Evolutionary conservation across 1,139 yeast genomes (phyloP), one percentile per base, ranked within the genome.

Genomic region (Kluyveromyces sp.): DNA sequence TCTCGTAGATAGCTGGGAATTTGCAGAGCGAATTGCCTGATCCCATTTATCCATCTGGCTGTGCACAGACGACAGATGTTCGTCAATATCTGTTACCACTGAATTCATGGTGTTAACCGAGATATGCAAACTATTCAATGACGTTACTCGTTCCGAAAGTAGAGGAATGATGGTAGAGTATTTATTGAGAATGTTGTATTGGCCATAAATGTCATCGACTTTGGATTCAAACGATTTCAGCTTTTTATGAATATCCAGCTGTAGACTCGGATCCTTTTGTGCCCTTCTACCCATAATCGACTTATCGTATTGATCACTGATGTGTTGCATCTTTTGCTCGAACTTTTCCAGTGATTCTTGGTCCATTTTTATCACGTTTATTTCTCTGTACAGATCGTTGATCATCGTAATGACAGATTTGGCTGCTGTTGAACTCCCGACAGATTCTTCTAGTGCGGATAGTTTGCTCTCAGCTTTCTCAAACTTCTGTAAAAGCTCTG

Each of bases 71-170:
- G 53, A 52, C 13, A 79, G 52, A 36, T 56, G 52, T 7, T 48
- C 44, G 42, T 77, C 78, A 30, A 77, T 48, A 47, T 76, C 76
- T 39, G 69, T 64, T 47, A 82, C 73, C 13, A 76, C 58, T 40
- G 63, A 66, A 29, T 78, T 66, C 1, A 84, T 78, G 46, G 75
- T 79, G 41, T 73, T 69, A 33, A 81, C 71, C 33, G 70, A 73
- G 4, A 67, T 52, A 53, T 78, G 83, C 2, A 77, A 62, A 0
- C 56, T 58, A 46, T 70, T 68, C 39, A 78, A 61, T 0, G 73
- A 60, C 46, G 71, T 68, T 28, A 79, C 60, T 33, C 85, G 58
- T 12, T 60, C 53, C 2, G 74, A 44, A 1, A 77, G 43, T 3
- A 61, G 54, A 0, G 82, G 81, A 1, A 77, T 58, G 1, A 60